These are phyloP conservation scores for Ballota nigra DNA, from an alignment of 257 asterid genomes.

Conservation along the genomic window DNA sequence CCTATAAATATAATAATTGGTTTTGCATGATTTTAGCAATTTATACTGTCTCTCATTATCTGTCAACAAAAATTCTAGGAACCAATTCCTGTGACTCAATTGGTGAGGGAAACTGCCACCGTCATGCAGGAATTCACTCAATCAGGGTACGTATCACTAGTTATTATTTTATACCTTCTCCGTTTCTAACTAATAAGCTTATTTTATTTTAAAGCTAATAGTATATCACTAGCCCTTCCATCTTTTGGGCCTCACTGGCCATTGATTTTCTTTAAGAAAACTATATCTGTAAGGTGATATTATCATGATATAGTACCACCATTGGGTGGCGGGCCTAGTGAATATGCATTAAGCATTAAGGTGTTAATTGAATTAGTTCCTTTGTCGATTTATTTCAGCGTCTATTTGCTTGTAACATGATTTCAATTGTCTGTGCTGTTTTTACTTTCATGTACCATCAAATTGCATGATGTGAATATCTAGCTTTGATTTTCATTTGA, in stretches of 20 bases:
- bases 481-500: not conserved
- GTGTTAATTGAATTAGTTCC: too few relatives aligned
- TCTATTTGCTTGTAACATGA: too few relatives aligned
- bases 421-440: not conserved
- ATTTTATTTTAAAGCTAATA: not conserved
- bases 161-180: not conserved
- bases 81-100: conserved; percentile 92
- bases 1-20: not conserved
- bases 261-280: not conserved
- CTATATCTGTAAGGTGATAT: not conserved
- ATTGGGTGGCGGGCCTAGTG: not conserved
- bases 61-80: conserved; percentile 46
- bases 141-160: conserved; percentile 66
- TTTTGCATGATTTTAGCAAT: not conserved
- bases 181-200: not conserved
- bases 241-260: not conserved
- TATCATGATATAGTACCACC: not conserved
- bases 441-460: not conserved
- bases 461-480: not conserved
- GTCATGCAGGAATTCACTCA: conserved; percentile 99
- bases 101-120: conserved; percentile 98
- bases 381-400: too few relatives aligned
- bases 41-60: conserved; percentile 21
- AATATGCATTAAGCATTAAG: too few relatives aligned
- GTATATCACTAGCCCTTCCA: not conserved